Conservation (phyloP, 2,329 filamentous ascomycete genomes). For the Phialophora macrospora region DNA sequence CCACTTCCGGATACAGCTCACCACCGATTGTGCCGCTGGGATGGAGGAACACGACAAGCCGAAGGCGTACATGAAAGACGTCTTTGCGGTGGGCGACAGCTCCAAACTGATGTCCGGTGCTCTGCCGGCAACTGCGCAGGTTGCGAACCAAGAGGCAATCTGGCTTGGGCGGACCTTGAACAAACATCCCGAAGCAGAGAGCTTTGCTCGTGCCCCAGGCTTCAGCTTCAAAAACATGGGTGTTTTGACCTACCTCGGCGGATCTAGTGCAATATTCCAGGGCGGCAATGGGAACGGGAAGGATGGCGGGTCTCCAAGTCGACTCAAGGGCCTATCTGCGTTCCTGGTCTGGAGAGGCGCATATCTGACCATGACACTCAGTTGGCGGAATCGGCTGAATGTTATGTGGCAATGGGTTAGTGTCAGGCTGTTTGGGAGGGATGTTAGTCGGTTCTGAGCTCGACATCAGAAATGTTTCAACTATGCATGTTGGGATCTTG, state of each 20-base stretch:
- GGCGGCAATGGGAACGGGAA: constrained; percentile 41
- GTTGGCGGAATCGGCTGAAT: constrained; percentile 52
- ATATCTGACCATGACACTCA: constrained; percentile 54
- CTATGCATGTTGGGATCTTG: neutral
- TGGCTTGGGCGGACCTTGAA: constrained; percentile 64
- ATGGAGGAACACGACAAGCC: constrained; percentile 32
- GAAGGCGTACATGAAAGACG: constrained; percentile 56
- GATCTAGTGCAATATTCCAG: constrained; percentile 63
- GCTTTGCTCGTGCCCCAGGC: constrained; percentile 36
- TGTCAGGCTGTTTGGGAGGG: constrained; percentile 52
- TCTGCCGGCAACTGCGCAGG: constrained; percentile 64
- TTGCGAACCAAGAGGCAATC: constrained; percentile 62
- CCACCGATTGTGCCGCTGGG: constrained; percentile 41
- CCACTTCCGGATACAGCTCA: constrained; percentile 60
- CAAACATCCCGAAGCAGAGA: constrained; percentile 42
- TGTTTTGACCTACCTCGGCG: constrained; percentile 64
- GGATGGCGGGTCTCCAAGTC: constrained; percentile 44
- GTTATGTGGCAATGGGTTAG: constrained; percentile 50
- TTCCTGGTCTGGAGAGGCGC: constrained; percentile 53
- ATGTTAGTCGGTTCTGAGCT: constrained; percentile 49
- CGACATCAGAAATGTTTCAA: neutral
- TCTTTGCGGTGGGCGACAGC: constrained; percentile 63
- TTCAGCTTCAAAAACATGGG: constrained; percentile 64
- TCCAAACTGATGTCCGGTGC: constrained; percentile 55
- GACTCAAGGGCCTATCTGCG: constrained; percentile 49